Conservation (phyloP, 1,139 yeast species). For the Blastobotrys capitulatus region DNA sequence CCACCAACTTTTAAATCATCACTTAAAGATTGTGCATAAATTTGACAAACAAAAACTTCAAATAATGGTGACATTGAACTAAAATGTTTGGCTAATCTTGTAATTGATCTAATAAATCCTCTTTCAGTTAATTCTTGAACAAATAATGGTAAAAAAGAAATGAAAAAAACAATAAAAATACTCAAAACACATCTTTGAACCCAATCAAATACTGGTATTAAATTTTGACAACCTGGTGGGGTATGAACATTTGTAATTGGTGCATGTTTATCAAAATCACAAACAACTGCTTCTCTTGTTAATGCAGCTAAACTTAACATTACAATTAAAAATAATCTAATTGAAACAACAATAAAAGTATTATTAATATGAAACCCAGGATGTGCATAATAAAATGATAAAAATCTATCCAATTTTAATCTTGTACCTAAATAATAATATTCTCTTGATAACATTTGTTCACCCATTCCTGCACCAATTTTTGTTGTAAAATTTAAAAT, state of each 20-base stretch:
- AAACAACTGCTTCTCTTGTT: conserved; percentile 51
- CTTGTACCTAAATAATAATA: conserved; percentile 77
- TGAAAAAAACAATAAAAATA: conserved; percentile 75
- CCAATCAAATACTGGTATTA: conserved; percentile 75
- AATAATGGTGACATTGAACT: conserved; percentile 74
- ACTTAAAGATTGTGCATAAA: conserved; percentile 65
- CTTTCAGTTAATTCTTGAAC: conserved; percentile 77
- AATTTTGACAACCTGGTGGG: conserved; percentile 72
- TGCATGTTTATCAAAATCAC: conserved; percentile 48
- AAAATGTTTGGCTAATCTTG: conserved; percentile 58
- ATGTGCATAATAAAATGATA: conserved; percentile 86
- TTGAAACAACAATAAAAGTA: conserved; percentile 67
- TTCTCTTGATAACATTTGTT: conserved; percentile 78
- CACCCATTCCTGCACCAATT: conserved; percentile 96
- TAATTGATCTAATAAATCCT: conserved; percentile 59
- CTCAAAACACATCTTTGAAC: conserved; percentile 74
- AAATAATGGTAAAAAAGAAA: conserved; percentile 72
- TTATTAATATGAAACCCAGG: conserved; percentile 88
- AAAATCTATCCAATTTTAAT: conserved; percentile 70
- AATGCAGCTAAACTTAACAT: conserved; percentile 64
- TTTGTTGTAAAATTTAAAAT: conserved; percentile 80
- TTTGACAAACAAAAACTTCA: conserved; percentile 83
- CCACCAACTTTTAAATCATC: conserved; percentile 75
- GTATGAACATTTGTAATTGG: conserved; percentile 55
- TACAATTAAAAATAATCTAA: conserved; percentile 64